phyloP scores from a whole-genome alignment of 2,329 filamentous ascomycete genomes.

The Aspergillus phoenicis region DNA sequence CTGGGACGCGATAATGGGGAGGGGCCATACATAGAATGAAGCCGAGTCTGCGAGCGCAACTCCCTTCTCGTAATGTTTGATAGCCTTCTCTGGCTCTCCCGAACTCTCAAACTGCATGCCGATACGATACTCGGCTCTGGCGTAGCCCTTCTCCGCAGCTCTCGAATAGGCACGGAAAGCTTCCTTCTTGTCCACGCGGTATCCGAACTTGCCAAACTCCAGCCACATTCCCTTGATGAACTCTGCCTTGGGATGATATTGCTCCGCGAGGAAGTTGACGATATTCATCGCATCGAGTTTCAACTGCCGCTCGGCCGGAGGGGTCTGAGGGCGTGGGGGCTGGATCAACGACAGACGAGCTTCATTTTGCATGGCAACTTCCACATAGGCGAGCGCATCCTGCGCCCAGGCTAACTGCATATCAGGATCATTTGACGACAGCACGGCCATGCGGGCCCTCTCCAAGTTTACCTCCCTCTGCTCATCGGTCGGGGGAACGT shows the following conservation, averaged over 20 bases:
- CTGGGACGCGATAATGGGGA: background rate
- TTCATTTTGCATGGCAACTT: constrained; percentile 77
- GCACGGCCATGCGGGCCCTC: constrained; percentile 76
- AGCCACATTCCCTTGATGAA: constrained; percentile 97
- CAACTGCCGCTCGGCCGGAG: constrained; percentile 84
- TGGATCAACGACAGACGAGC: constrained; percentile 64
- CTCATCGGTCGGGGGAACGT: constrained; percentile 90
- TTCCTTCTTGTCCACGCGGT: constrained; percentile 89
- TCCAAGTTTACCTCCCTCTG: constrained; percentile 90
- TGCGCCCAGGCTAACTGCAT: constrained; percentile 98
- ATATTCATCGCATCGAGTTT: constrained; percentile 89
- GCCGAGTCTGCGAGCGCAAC: constrained; percentile 82
- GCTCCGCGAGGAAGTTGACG: constrained; percentile 83
- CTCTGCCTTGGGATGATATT: constrained; percentile 88
- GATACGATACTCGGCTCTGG: constrained; percentile 90
- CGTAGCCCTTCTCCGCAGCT: constrained; percentile 83
- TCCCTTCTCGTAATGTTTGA: constrained; percentile 85
- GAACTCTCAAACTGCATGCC: constrained; percentile 98
- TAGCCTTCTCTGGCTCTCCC: constrained; percentile 86
- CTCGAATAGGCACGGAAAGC: constrained; percentile 84
- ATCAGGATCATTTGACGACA: constrained; percentile 91
- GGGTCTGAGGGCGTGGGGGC: constrained; percentile 71
- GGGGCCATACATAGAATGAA: constrained; percentile 63
- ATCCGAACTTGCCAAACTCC: constrained; percentile 95
- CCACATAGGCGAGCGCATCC: constrained; percentile 85